A percentile compares a stretch with the other conserved stretches of the same genome.
Evolutionary conservation across 306 rosid genomes (phyloP).

Genomic region (Cajanus cajan): DNA sequence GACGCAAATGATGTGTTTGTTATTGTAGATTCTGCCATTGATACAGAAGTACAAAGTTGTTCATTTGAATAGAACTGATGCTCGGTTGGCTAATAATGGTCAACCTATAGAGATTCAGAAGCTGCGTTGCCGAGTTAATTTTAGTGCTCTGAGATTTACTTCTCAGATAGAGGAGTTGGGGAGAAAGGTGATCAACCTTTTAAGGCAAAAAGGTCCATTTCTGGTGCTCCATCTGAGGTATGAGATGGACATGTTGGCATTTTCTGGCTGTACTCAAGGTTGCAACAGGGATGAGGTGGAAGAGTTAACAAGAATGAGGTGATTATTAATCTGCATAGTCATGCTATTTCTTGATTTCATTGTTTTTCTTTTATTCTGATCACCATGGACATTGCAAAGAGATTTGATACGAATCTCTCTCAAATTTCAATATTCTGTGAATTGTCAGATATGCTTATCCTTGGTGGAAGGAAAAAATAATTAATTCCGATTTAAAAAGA

Average conservation of each 20-base stretch:
- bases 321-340: conserved; percentile 22
- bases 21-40: conserved; percentile 79
- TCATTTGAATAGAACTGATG: conserved; percentile 92
- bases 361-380: not conserved
- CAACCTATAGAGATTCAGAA: conserved; percentile 86
- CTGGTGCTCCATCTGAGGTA: conserved; percentile 94
- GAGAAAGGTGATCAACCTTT: conserved; percentile 75
- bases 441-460: conserved; percentile 93
- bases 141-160: conserved; percentile 86
- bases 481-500: conserved; percentile 91
- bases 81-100: conserved; percentile 91
- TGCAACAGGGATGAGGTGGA: conserved; percentile 89
- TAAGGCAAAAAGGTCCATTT: conserved; percentile 79
- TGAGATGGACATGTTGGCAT: conserved; percentile 99
- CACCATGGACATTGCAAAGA: not conserved
- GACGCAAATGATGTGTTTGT: conserved; percentile 12
- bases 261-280: conserved; percentile 98
- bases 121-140: conserved; percentile 94
- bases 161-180: conserved; percentile 95
- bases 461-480: conserved; percentile 98
- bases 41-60: conserved; percentile 86
- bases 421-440: conserved; percentile 18
- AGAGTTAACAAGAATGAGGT: conserved; percentile 99
- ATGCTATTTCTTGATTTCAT: conserved; percentile 9
- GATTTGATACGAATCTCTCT: not conserved